Conservation (phyloP, 192 early-diverging fungal genomes). For the Chytriomyces sp. region DNA sequence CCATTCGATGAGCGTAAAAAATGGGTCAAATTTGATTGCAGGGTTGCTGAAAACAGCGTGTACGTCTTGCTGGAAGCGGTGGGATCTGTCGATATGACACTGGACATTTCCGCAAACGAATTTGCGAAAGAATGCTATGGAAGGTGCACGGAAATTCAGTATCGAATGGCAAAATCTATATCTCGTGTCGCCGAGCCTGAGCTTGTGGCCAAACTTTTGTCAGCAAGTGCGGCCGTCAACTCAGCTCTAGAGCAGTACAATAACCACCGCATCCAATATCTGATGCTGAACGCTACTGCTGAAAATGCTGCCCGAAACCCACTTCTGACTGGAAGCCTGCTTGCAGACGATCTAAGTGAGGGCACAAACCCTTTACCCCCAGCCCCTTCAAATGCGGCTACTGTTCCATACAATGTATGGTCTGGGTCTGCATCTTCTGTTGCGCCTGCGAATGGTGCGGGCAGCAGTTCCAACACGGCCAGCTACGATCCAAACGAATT, state of each 20-base stretch:
- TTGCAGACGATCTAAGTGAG: neutral
- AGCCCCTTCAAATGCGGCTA: neutral
- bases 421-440: neutral
- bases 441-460: too few species aligned
- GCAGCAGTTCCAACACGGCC: too few species aligned
- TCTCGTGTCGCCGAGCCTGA: constrained; percentile 25
- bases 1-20: constrained; percentile 27
- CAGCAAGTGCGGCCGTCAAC: constrained; percentile 5
- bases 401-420: neutral
- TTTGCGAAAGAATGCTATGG: constrained; percentile 22
- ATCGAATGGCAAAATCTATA: constrained; percentile 1
- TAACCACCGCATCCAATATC: neutral
- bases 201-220: constrained; percentile 23
- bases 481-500: too few species aligned
- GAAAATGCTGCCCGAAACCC: neutral
- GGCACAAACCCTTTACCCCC: too few species aligned
- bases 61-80: constrained; percentile 21
- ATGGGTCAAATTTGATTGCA: constrained; percentile 27
- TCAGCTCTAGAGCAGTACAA: constrained; percentile 30
- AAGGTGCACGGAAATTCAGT: constrained; percentile 10
- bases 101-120: constrained; percentile 18
- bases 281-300: neutral
- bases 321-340: neutral
- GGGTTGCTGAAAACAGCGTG: constrained; percentile 30
- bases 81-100: neutral